Base-by-base conservation (phyloP, 345 rosid genomes). In the Rhodamnia argentea region DNA sequence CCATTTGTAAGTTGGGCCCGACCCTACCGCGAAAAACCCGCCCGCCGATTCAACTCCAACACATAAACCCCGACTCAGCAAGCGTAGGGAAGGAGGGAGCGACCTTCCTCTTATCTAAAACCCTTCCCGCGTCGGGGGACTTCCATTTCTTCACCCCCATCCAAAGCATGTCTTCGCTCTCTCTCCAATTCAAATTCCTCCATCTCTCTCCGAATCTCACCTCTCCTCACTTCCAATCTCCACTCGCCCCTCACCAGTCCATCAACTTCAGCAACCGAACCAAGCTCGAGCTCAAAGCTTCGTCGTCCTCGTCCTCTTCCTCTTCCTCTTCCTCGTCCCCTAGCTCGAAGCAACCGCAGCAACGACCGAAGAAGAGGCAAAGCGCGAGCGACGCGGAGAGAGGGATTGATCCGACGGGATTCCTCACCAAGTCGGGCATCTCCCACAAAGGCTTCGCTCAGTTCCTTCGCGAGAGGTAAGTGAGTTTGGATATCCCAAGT, bases 401-500 rank as follows among this genome's bases (percentile, higher is more conserved):
- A 87, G 93, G 91, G 85, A 81, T 91, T 6, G 90, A 94, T 91
- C 94, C 96, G 76, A 92, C 92, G 86, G 97, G 97, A 82, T 94
- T 94, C 87, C 94, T 97, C 59, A 87, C 92, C 8, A 95, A 87
- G 91, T 90, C 90, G 52, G 96, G 95, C 86, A 88, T 97, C 89
- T 85, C 96, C 85, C 98, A 97, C 83, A 96, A 94, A 86, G 90
- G 90, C 83, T 95, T 95, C 85, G 94, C 96, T 87, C 95, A 94
- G 87, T 97, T 94, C 91, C 98, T 96, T 84, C 96, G 99, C 32
- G 99, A 97, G 91, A 96, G 99, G 99, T 97, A 81, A 23, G 16
- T 12, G 53, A 27, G 52, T 44, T 56, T 20, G 32, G 57, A 44
- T 52, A 44, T 52, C 42, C 57, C 10, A 7, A 70, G 78, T 5